phyloP scores from a whole-genome alignment of 768 basidiomycete species.

The Tephrocybe sp. region DNA sequence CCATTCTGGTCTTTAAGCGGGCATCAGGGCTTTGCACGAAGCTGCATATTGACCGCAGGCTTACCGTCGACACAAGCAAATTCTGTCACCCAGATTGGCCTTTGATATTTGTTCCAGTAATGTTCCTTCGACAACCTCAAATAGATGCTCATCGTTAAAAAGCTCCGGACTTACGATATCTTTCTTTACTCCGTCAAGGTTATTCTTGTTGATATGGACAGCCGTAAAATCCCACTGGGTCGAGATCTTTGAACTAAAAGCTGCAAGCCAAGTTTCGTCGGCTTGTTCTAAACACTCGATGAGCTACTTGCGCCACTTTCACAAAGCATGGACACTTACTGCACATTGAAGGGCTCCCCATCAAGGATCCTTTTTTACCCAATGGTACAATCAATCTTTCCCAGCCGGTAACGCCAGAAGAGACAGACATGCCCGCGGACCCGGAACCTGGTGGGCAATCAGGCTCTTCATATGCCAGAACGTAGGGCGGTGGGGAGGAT shows the following conservation, averaged over 20 bases:
- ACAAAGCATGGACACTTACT: constrained; percentile 30
- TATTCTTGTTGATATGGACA: constrained; percentile 52
- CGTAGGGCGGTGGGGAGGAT: constrained; percentile 32
- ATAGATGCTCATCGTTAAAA: not conserved
- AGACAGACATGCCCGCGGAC: constrained; percentile 44
- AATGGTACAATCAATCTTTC: constrained; percentile 42
- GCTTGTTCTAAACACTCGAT: constrained; percentile 36
- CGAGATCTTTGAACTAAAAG: constrained; percentile 36
- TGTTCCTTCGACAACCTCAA: constrained; percentile 31
- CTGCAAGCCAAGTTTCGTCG: constrained; percentile 46
- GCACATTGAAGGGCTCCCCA: constrained; percentile 50
- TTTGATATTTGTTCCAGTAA: constrained; percentile 40
- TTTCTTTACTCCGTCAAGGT: constrained; percentile 39
- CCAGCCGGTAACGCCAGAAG: constrained; percentile 40
- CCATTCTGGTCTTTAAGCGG: constrained; percentile 32
- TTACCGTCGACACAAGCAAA: constrained; percentile 49
- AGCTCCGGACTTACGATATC: constrained; percentile 34
- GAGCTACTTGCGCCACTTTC: not conserved
- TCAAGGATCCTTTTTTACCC: constrained; percentile 36
- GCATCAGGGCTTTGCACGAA: no score
- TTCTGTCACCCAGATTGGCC: constrained; percentile 50
- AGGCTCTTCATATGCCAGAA: constrained; percentile 48
- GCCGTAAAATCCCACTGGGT: constrained; percentile 46
- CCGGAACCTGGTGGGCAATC: constrained; percentile 45
- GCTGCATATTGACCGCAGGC: no score